Evolutionary conservation across 495 filamentous ascomycete genomes (phyloP).

Genomic region (Penicillium arizonense): DNA sequence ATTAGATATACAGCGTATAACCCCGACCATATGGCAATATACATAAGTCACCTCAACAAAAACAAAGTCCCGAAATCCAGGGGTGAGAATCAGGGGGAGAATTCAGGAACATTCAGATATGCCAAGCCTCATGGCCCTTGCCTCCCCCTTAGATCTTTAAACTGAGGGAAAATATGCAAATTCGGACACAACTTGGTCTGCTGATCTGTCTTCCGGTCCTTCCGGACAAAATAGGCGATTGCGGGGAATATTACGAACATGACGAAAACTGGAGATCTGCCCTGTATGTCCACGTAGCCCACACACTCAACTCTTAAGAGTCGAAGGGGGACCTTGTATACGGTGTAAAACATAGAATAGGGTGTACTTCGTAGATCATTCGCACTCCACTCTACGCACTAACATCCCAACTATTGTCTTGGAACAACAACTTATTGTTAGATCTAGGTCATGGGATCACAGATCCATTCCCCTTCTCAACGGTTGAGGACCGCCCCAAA

Average conservation of each 20-base stretch:
- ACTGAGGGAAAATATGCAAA: neutral
- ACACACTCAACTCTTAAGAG: too few species aligned
- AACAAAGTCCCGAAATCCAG: neutral
- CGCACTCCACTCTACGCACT: constrained; percentile 7
- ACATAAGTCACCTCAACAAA: too few species aligned
- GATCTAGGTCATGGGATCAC: constrained; percentile 3
- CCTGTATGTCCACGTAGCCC: constrained; percentile 1
- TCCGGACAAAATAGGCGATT: neutral
- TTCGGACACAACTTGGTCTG: neutral
- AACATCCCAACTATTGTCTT: neutral
- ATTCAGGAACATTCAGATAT: too few species aligned
- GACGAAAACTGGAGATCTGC: neutral
- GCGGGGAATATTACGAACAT: neutral
- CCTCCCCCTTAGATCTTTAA: neutral
- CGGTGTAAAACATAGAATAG: constrained; percentile 3
- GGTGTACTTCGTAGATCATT: neutral
- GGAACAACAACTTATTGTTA: neutral
- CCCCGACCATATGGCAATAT: too few species aligned
- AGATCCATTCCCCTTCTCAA: neutral
- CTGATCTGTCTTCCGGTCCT: constrained; percentile 1
- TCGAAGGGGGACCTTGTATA: neutral
- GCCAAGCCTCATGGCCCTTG: neutral
- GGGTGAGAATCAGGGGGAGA: neutral
- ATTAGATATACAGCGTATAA: too few species aligned
- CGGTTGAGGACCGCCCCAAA: constrained; percentile 1